A percentile compares a stretch with the other conserved stretches of the same genome.
Conservation (phyloP, 192 early-diverging fungal genomes). For the Coemansia guatemalensis region DNA sequence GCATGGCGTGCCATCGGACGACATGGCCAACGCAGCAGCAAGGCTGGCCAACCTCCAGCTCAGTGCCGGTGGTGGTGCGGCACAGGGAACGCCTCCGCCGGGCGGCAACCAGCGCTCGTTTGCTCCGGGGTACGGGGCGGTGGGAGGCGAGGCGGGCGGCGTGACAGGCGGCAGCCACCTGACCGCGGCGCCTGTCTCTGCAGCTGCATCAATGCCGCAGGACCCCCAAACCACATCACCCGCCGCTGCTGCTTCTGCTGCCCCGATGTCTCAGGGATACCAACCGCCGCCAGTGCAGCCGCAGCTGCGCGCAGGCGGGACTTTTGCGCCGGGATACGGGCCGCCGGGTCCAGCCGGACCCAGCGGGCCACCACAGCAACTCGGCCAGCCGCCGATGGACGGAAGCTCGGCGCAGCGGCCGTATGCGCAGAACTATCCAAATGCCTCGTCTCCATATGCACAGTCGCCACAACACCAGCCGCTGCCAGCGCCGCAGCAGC, state of each 20-base stretch:
- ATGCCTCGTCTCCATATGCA: not conserved
- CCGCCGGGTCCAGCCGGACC: constrained; percentile 10
- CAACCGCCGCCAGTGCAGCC: constrained; percentile 5
- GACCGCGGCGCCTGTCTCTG: constrained; percentile 19
- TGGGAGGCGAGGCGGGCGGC: constrained; percentile 10
- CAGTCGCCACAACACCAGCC: constrained; percentile 7
- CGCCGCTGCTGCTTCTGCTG: constrained; percentile 5
- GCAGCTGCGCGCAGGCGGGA: constrained; percentile 6
- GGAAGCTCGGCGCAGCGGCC: not conserved
- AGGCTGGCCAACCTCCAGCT: constrained; percentile 51
- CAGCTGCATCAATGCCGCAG: constrained; percentile 17
- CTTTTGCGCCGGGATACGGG: constrained; percentile 50
- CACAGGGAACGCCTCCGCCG: constrained; percentile 10
- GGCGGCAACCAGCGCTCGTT: constrained; percentile 4
- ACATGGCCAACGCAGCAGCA: constrained; percentile 28
- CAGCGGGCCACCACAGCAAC: not conserved
- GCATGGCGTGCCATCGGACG: constrained; percentile 7
- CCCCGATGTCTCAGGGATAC: constrained; percentile 1
- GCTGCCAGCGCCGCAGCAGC: constrained; percentile 13
- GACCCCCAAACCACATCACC: constrained; percentile 9
- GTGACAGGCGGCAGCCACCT: constrained; percentile 25
- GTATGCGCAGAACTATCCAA: not conserved
- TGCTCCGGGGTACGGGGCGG: constrained; percentile 18
- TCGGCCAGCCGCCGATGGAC: constrained; percentile 4
- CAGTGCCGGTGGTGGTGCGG: constrained; percentile 7